A percentile compares a stretch with the other conserved stretches of the same genome.
Evolutionary conservation across 495 filamentous ascomycete species (phyloP).

Genomic region (Rusavskia elegans): DNA sequence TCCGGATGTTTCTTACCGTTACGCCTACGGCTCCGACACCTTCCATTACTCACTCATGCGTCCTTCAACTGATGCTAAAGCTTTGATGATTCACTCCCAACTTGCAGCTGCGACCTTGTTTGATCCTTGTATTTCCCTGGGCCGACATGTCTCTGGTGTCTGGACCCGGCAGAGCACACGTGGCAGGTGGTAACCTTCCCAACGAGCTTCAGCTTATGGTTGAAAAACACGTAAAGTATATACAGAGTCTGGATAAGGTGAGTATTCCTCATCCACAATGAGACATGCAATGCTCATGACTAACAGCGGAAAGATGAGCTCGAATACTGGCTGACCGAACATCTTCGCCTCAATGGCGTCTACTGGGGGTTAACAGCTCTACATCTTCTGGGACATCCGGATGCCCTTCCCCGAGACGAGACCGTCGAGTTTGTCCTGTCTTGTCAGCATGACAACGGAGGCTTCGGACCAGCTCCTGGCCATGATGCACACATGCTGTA

Average conservation of each 20-base stretch:
- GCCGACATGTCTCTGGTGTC: slow-evolving; percentile 45
- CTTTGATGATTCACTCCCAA: too few species aligned
- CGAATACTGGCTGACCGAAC: slow-evolving; percentile 94
- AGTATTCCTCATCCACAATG: slow-evolving; percentile 18
- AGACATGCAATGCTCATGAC: slow-evolving; percentile 10
- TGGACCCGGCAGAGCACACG: slow-evolving; percentile 40
- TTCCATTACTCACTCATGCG: too few species aligned
- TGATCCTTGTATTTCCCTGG: not conserved
- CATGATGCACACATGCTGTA: slow-evolving; percentile 94
- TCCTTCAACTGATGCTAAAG: too few species aligned
- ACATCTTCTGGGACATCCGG: slow-evolving; percentile 64
- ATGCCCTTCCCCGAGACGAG: slow-evolving; percentile 63
- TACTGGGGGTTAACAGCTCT: slow-evolving; percentile 93
- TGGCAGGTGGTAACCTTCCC: slow-evolving; percentile 24
- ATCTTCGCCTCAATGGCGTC: slow-evolving; percentile 82
- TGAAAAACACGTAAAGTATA: slow-evolving; percentile 79
- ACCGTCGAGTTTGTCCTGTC: slow-evolving; percentile 84
- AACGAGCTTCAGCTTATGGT: slow-evolving; percentile 48
- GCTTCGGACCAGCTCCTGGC: slow-evolving; percentile 83
- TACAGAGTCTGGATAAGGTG: slow-evolving; percentile 80
- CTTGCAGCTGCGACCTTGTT: not conserved
- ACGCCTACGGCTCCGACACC: too few species aligned
- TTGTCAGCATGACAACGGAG: slow-evolving; percentile 73
- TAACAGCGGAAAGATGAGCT: slow-evolving; percentile 72
- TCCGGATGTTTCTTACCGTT: not conserved